These are phyloP conservation scores for Aspergillus sp. DNA, from an alignment of 2,329 filamentous ascomycete species.

Conservation along the genomic window DNA sequence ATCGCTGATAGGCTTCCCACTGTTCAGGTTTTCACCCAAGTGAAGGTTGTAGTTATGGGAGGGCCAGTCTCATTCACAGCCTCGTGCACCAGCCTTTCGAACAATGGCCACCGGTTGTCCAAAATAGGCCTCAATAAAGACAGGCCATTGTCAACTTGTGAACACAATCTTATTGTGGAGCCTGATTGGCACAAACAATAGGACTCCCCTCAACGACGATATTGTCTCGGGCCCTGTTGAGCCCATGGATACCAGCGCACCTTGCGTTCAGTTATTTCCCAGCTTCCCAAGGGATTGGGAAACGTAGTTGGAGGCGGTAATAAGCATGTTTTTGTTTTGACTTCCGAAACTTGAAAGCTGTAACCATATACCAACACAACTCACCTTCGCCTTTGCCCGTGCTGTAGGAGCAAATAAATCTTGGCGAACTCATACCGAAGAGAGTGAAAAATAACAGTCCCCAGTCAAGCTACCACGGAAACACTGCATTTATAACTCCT, in stretches of 20 bases:
- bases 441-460: neutral
- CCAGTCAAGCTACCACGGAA: neutral
- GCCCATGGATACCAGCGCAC: neutral
- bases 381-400: neutral
- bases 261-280: no score
- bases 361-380: neutral
- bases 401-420: no score
- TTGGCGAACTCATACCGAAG: neutral
- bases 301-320: neutral
- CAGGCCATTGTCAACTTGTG: neutral
- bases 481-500: neutral
- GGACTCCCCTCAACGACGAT: neutral
- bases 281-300: neutral
- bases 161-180: neutral
- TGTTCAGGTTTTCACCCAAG: neutral
- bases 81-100: neutral
- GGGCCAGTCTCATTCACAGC: neutral
- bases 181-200: neutral
- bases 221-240: neutral
- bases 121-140: neutral
- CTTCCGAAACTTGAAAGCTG: neutral
- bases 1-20: neutral
- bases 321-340: neutral
- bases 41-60: neutral
- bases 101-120: neutral